Evolutionary conservation across 1,139 yeast species (phyloP).

Genomic region (Geotrichum armillariae): DNA sequence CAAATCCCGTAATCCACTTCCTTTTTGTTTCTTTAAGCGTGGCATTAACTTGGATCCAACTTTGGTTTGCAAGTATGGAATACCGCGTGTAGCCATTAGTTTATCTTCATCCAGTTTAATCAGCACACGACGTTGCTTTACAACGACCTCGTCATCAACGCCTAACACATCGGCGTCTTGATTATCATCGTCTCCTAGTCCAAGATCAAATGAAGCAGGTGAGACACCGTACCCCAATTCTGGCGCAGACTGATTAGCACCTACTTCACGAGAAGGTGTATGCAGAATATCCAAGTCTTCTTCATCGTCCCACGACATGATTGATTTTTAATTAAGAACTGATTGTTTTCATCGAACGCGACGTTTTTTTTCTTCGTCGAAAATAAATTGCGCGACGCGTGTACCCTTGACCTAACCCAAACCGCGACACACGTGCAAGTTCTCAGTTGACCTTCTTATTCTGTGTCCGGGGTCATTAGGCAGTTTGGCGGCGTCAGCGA

Average conservation of each 20-base stretch:
- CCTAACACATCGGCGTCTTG: conserved; percentile 36
- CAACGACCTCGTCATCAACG: conserved; percentile 39
- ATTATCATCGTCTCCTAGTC: conserved; percentile 1
- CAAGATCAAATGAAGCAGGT: background rate
- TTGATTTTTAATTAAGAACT: background rate
- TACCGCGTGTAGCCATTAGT: conserved; percentile 38
- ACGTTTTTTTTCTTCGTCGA: background rate
- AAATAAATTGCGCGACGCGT: background rate
- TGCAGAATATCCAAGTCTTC: conserved; percentile 11
- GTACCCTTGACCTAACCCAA: background rate
- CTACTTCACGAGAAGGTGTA: conserved; percentile 4
- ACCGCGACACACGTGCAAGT: background rate
- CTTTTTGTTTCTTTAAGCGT: conserved; percentile 37
- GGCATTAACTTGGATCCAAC: conserved; percentile 29
- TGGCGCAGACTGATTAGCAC: too few species aligned
- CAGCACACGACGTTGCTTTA: conserved; percentile 28
- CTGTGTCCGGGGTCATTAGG: background rate
- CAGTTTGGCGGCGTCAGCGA: too few species aligned
- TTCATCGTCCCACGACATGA: conserved; percentile 21
- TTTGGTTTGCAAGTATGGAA: conserved; percentile 35
- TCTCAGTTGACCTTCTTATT: background rate
- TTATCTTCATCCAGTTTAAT: conserved; percentile 40
- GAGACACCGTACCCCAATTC: too few species aligned
- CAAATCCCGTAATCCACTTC: conserved; percentile 45
- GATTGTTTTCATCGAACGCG: background rate